Evolutionary conservation across 257 asterid species (phyloP).

Genomic region (Thymus quinquecostatus): DNA sequence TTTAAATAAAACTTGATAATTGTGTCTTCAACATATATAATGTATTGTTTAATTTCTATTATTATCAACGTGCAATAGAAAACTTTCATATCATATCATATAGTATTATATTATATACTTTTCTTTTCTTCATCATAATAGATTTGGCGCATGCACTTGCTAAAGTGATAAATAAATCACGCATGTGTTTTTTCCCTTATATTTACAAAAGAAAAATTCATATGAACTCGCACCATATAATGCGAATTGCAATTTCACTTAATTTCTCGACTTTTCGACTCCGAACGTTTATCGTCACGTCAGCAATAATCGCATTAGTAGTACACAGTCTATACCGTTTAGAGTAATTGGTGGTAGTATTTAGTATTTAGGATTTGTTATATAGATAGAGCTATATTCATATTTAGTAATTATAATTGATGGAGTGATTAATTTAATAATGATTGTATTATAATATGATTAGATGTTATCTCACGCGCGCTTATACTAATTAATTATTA

Average conservation of each 20-base stretch:
- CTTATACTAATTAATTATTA: constrained; percentile 29
- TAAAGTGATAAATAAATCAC: background rate
- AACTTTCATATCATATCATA: background rate
- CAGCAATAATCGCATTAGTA: no score
- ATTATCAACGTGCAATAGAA: background rate
- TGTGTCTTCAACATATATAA: constrained; percentile 23
- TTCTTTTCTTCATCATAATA: background rate
- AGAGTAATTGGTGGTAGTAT: no score
- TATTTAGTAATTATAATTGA: background rate
- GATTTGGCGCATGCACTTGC: background rate
- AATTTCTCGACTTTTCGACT: no score
- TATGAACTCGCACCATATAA: background rate
- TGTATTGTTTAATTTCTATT: background rate
- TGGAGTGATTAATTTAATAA: background rate
- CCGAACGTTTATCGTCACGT: no score
- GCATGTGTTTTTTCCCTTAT: background rate
- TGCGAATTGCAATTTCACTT: no score
- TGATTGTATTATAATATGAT: constrained; percentile 24
- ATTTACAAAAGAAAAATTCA: no score
- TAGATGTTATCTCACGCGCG: constrained; percentile 28
- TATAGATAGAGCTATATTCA: background rate
- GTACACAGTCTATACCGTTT: no score
- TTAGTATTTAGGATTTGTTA: background rate
- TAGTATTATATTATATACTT: no score
- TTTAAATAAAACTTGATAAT: constrained; percentile 17